Conservation (phyloP, 257 asterid genomes). For the Primulina eburnea region DNA sequence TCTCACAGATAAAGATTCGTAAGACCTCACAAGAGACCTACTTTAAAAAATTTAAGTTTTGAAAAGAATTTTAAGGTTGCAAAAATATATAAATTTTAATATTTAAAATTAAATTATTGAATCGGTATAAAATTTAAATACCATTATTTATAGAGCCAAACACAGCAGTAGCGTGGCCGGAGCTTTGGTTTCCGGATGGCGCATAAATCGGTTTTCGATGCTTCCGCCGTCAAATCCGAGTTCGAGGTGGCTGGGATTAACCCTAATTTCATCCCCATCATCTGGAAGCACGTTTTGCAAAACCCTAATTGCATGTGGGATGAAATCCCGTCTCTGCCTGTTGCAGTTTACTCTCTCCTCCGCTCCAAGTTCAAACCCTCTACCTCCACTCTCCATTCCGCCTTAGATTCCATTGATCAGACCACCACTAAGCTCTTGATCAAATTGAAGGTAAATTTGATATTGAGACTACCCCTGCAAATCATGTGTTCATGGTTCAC, state of each 20-base stretch:
- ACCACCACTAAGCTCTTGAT: constrained; percentile 95
- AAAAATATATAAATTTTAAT: too few species aligned
- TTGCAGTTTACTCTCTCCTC: constrained; percentile 70
- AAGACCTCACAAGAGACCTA: too few species aligned
- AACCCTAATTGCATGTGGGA: constrained; percentile 77
- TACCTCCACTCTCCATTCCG: constrained; percentile 70
- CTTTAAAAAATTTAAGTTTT: too few species aligned
- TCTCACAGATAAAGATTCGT: too few species aligned
- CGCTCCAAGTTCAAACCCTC: constrained; percentile 61
- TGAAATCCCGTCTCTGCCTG: constrained; percentile 79
- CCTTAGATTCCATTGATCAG: constrained; percentile 60
- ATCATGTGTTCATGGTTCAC: too few species aligned
- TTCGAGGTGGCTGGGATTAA: constrained; percentile 66
- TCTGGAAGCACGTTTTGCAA: constrained; percentile 78
- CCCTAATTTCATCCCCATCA: constrained; percentile 66
- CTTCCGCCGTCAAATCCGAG: constrained; percentile 56
- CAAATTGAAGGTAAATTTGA: constrained; percentile 29
- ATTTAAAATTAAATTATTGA: too few species aligned
- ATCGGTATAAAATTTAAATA: too few species aligned
- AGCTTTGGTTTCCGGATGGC: constrained; percentile 36
- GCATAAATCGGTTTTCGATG: constrained; percentile 71
- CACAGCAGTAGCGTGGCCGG: neutral
- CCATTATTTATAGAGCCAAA: too few species aligned
- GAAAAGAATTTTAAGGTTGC: too few species aligned
- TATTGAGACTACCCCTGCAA: too few species aligned